Conservation (phyloP, 1,284 basidiomycete species). For the Xerocomus nothofagi region DNA sequence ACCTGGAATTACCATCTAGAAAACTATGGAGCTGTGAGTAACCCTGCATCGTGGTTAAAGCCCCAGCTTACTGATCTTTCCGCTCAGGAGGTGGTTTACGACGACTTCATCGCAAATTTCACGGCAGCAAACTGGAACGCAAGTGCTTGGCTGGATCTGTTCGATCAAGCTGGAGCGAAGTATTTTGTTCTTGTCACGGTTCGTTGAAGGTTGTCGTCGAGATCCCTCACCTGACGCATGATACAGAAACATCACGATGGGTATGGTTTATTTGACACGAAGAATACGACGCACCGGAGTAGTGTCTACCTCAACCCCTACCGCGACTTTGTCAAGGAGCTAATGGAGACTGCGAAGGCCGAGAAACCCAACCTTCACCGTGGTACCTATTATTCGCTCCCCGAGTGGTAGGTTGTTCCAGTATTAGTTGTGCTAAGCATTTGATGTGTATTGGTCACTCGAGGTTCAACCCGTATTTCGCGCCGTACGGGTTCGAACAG, state of each 20-base stretch:
- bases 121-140: slow-evolving; percentile 54
- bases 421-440: neutral
- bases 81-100: slow-evolving; percentile 48
- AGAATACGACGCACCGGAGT: slow-evolving; percentile 49
- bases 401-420: slow-evolving; percentile 45
- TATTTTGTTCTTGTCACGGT: slow-evolving; percentile 62
- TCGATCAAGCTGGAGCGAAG: slow-evolving; percentile 56
- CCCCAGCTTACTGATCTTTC: neutral
- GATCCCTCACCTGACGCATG: slow-evolving; percentile 2
- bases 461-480: slow-evolving; percentile 57
- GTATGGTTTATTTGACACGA: slow-evolving; percentile 54
- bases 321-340: slow-evolving; percentile 53
- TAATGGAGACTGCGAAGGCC: slow-evolving; percentile 49
- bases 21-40: slow-evolving; percentile 46
- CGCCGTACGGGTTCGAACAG: slow-evolving; percentile 47
- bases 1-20: slow-evolving; percentile 52
- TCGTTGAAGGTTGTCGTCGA: slow-evolving; percentile 5
- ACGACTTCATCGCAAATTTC: slow-evolving; percentile 58
- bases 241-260: slow-evolving; percentile 50
- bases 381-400: slow-evolving; percentile 53
- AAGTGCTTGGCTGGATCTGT: slow-evolving; percentile 53
- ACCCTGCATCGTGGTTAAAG: neutral
- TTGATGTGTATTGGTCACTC: neutral
- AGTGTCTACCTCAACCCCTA: slow-evolving; percentile 51
- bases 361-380: slow-evolving; percentile 51